These are phyloP conservation scores for Nyssa sinensis DNA, from an alignment of 148 eudicot genomes.

Conservation along the genomic window DNA sequence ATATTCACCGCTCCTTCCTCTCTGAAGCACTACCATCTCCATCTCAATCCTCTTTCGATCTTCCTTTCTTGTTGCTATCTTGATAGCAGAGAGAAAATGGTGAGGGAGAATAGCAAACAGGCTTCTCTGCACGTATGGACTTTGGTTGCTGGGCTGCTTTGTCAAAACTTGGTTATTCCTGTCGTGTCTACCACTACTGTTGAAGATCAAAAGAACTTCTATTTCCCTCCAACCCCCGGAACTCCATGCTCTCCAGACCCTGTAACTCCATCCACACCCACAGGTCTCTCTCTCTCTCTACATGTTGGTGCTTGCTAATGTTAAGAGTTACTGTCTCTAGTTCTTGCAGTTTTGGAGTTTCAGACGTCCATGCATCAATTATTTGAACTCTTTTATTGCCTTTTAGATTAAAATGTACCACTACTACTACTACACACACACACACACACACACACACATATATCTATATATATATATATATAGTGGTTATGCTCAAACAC, in stretches of 20 bases:
- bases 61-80: not conserved
- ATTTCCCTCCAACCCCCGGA: conserved; percentile 23
- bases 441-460: no score
- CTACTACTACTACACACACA: no score
- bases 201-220: conserved; percentile 35
- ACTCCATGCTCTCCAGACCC: no score
- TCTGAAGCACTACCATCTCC: not conserved
- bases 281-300: conserved; percentile 19
- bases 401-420: not conserved
- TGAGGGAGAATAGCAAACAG: conserved; percentile 24
- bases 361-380: not conserved
- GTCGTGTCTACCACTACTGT: conserved; percentile 25
- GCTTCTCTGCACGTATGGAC: conserved; percentile 31
- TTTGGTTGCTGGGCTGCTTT: conserved; percentile 31
- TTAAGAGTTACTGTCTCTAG: not conserved
- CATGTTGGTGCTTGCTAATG: not conserved
- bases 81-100: conserved; percentile 5
- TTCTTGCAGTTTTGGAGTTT: not conserved
- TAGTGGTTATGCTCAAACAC: no score
- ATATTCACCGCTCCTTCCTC: conserved; percentile 29
- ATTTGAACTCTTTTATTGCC: not conserved
- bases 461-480: no score
- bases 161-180: conserved; percentile 39
- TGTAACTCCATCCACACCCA: conserved; percentile 26
- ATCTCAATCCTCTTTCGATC: not conserved